phyloP scores from a whole-genome alignment of 306 rosid species.

The Lagenaria siceraria region DNA sequence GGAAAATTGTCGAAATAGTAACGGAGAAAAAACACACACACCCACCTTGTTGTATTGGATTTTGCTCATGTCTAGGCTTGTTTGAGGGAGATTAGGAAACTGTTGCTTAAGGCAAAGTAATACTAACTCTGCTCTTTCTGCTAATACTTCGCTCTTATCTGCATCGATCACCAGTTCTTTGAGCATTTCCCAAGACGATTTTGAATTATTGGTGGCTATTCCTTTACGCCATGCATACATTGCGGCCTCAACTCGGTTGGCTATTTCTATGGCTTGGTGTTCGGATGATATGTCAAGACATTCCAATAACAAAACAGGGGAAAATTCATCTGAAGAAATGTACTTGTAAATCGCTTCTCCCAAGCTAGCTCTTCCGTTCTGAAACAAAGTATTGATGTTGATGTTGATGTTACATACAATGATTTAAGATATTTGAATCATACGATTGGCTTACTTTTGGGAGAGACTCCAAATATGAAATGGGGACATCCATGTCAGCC shows the following conservation, averaged over 20 bases:
- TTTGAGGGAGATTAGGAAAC: conserved; percentile 5
- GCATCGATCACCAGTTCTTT: not conserved
- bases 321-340: conserved; percentile 5
- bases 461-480: conserved; percentile 47
- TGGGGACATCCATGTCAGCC: conserved; percentile 80
- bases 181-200: not conserved
- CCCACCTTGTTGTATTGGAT: conserved; percentile 4
- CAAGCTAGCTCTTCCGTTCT: conserved; percentile 6
- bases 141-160: not conserved
- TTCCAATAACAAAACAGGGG: not conserved
- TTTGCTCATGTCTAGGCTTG: conserved; percentile 1
- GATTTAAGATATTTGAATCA: not conserved
- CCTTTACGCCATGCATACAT: conserved; percentile 8
- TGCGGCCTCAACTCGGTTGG: not conserved
- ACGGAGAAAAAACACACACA: not conserved
- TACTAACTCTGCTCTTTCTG: not conserved
- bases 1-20: too few relatives aligned
- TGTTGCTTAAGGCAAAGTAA: not conserved
- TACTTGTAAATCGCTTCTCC: conserved; percentile 2
- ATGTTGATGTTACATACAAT: too few relatives aligned
- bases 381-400: not conserved
- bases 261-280: conserved; percentile 3
- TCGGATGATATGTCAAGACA: not conserved
- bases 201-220: not conserved
- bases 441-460: conserved; percentile 47